Evolutionary conservation across 192 early-diverging fungal species (phyloP).

Genomic region (Rhizophagus sp.): DNA sequence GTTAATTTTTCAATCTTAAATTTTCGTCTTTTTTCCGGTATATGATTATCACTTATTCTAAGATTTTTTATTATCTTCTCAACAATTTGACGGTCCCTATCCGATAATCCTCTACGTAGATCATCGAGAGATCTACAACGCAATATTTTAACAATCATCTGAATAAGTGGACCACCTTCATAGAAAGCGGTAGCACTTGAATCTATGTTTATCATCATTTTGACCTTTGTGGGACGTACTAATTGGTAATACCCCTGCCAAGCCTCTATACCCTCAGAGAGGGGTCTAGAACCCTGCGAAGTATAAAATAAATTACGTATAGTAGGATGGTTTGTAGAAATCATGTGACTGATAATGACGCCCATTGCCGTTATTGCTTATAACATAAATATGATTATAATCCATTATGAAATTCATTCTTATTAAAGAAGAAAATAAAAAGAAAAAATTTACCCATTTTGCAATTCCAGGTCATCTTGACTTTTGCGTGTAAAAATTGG

Average conservation of each 20-base stretch:
- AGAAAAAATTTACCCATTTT: constrained; percentile 27
- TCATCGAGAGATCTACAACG: constrained; percentile 47
- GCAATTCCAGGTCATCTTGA: constrained; percentile 37
- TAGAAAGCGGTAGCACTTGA: constrained; percentile 67
- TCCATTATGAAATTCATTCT: background rate
- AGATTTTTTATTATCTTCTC: constrained; percentile 34
- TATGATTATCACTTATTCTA: no score
- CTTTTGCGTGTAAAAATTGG: constrained; percentile 51
- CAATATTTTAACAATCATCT: constrained; percentile 68
- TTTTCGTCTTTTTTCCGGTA: constrained; percentile 43
- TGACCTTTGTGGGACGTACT: constrained; percentile 54
- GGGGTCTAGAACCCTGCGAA: constrained; percentile 49
- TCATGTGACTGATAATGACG: constrained; percentile 50
- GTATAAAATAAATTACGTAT: constrained; percentile 92
- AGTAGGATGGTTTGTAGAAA: constrained; percentile 70
- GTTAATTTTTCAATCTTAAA: constrained; percentile 73
- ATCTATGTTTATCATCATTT: constrained; percentile 73
- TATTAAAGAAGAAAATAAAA: background rate
- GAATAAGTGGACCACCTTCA: constrained; percentile 66
- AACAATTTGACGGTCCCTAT: constrained; percentile 42
- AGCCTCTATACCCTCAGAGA: constrained; percentile 74
- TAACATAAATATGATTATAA: background rate
- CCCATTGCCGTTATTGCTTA: constrained; percentile 62
- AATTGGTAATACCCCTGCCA: constrained; percentile 96
- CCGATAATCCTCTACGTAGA: constrained; percentile 43